Percentiles rank a stretch among this genome's conserved stretches.
These are phyloP conservation scores for Dovyalis caffra DNA, from an alignment of 345 rosid genomes.

Conservation along the genomic window DNA sequence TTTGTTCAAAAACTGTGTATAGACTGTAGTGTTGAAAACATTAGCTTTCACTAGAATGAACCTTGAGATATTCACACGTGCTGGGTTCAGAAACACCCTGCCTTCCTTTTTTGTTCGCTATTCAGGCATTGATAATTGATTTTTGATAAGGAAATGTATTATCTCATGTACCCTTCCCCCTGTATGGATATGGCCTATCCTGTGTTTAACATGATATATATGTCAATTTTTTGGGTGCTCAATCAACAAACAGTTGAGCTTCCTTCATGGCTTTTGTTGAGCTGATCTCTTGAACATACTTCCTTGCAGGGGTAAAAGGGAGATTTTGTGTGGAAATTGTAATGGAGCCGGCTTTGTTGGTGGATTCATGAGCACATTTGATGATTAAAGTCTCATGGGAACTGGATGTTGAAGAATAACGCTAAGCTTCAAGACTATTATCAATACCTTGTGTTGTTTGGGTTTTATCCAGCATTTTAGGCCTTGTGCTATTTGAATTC, in stretches of 20 bases:
- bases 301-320: conserved; percentile 77
- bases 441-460: too few species aligned
- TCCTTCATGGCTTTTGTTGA: background rate
- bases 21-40: background rate
- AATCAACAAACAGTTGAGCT: background rate
- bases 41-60: too few species aligned
- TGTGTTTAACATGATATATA: background rate
- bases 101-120: too few species aligned
- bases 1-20: background rate
- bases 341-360: conserved; percentile 97
- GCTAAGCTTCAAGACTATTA: too few species aligned
- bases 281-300: background rate
- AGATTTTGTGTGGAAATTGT: conserved; percentile 75
- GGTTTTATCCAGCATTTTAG: too few species aligned
- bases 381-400: conserved; percentile 23
- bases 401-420: background rate
- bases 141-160: too few species aligned
- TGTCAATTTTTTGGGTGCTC: background rate
- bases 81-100: too few species aligned
- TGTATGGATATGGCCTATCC: background rate
- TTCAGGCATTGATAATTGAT: too few species aligned
- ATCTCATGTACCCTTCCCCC: too few species aligned
- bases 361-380: conserved; percentile 86
- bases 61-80: too few species aligned
- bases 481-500: too few species aligned